Percentiles rank a stretch among this genome's conserved stretches.
Conservation (phyloP, 2,329 filamentous ascomycete genomes). For the Aspergillus awamori region DNA sequence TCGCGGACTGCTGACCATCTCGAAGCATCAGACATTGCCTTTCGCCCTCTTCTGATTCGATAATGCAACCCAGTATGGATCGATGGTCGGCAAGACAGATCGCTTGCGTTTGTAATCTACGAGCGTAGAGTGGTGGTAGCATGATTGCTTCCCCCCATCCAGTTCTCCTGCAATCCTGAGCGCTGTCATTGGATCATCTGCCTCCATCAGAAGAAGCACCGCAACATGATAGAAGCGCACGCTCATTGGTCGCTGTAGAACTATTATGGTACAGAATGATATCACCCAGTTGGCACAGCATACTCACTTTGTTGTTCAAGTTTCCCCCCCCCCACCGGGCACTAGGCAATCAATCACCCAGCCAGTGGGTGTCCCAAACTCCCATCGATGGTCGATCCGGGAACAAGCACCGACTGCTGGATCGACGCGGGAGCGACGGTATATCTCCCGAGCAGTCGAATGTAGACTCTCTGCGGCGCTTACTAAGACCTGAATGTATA, state of each 20-base stretch:
- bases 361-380: too few species aligned
- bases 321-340: too few species aligned
- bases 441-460: background rate
- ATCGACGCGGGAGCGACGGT: background rate
- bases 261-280: too few species aligned
- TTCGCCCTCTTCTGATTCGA: constrained; percentile 3
- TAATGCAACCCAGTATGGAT: background rate
- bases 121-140: background rate
- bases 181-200: background rate
- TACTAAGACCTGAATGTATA: background rate
- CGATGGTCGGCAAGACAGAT: background rate
- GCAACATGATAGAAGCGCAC: too few species aligned
- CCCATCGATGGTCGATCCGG: background rate
- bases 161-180: background rate
- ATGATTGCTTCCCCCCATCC: background rate
- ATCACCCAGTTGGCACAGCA: too few species aligned
- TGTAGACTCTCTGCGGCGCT: background rate
- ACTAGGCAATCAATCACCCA: background rate
- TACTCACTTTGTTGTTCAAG: background rate
- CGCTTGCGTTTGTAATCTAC: constrained; percentile 7
- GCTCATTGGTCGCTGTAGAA: too few species aligned
- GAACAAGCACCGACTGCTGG: background rate
- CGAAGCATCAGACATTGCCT: background rate
- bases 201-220: background rate
- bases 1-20: background rate